A percentile compares a stretch with the other conserved stretches of the same genome.
Conservation (phyloP, 192 early-diverging fungal species). For the Chytriomyces sp. region DNA sequence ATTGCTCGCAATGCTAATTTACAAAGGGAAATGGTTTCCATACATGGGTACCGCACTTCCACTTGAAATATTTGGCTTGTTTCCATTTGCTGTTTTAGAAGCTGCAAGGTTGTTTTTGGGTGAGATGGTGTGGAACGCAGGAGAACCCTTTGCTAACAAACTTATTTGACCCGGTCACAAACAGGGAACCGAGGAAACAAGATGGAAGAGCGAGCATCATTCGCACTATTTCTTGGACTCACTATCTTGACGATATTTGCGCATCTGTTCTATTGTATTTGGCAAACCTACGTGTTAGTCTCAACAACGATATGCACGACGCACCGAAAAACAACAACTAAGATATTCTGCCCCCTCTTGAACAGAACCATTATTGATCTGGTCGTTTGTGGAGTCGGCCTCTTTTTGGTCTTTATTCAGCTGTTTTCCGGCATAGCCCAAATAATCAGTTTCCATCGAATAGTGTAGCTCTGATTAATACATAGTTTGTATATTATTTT, state of each 20-base stretch:
- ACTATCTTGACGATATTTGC: slow-evolving; percentile 19
- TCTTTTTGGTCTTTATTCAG: slow-evolving; percentile 11
- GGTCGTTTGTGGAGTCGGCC: slow-evolving; percentile 6
- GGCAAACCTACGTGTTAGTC: slow-evolving; percentile 46
- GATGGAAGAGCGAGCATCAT: slow-evolving; percentile 32
- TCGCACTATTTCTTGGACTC: slow-evolving; percentile 31
- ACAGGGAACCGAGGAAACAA: slow-evolving; percentile 43
- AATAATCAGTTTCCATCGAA: slow-evolving; percentile 8
- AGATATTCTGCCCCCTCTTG: not conserved
- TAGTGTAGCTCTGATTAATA: not conserved
- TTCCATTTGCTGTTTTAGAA: slow-evolving; percentile 35
- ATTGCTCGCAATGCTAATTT: slow-evolving; percentile 33
- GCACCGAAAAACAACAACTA: not conserved
- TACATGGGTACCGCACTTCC: slow-evolving; percentile 26
- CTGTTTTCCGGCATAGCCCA: slow-evolving; percentile 23
- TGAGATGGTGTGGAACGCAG: not conserved
- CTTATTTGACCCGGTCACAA: not conserved
- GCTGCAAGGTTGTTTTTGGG: slow-evolving; percentile 36
- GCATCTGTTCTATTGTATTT: slow-evolving; percentile 38
- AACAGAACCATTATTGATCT: slow-evolving; percentile 33
- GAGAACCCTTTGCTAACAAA: too few relatives aligned
- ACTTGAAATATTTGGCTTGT: slow-evolving; percentile 36
- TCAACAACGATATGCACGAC: not conserved
- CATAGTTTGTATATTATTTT: not conserved
- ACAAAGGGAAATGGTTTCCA: slow-evolving; percentile 42